Evolutionary conservation across 2,329 filamentous ascomycete genomes (phyloP).

Genomic region (Thelonectria blattea): DNA sequence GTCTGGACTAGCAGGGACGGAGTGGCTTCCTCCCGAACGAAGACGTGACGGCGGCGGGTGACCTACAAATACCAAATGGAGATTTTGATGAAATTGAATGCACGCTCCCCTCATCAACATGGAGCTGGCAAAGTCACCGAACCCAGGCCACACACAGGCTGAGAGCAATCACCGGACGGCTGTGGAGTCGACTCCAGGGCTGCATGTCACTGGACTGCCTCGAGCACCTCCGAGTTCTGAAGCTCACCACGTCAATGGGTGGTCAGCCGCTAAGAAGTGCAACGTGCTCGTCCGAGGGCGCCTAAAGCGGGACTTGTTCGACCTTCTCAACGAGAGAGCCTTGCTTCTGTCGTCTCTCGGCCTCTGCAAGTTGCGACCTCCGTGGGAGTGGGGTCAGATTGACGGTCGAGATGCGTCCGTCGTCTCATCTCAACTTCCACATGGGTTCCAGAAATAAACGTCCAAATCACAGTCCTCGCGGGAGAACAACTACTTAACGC

Average conservation of each 20-base stretch:
- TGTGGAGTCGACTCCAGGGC: slow-evolving; percentile 1
- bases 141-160: neutral
- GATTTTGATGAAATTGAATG: neutral
- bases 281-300: slow-evolving; percentile 6
- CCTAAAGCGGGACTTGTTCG: slow-evolving; percentile 9
- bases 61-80: neutral
- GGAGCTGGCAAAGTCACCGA: neutral
- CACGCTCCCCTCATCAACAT: neutral
- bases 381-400: neutral
- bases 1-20: too few species aligned
- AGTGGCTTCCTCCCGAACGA: neutral
- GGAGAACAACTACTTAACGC: neutral
- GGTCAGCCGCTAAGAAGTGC: neutral
- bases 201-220: neutral
- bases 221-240: neutral
- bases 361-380: neutral
- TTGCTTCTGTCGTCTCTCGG: neutral
- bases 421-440: slow-evolving; percentile 16
- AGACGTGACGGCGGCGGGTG: neutral
- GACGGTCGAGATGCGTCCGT: slow-evolving; percentile 4
- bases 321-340: neutral
- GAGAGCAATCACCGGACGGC: neutral
- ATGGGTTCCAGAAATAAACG: slow-evolving; percentile 19
- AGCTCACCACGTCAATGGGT: slow-evolving; percentile 2
- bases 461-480: slow-evolving; percentile 1